Conservation (phyloP, 2,329 filamentous ascomycete species). For the Nectriaceae sp. region DNA sequence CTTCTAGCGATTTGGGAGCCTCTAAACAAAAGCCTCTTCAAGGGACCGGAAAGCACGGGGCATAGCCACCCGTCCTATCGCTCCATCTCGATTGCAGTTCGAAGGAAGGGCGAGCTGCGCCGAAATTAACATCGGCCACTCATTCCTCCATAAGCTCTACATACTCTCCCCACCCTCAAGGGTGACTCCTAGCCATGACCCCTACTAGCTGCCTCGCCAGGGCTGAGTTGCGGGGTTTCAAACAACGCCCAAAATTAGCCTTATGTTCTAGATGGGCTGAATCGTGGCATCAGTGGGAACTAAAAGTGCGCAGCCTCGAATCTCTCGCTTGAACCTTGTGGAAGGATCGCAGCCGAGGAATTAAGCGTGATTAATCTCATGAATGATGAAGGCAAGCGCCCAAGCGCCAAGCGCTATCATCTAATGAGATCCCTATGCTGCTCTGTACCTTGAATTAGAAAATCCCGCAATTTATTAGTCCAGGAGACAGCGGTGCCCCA, state of each 20-base stretch:
- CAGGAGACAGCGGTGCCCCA: no score
- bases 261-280: constrained; percentile 7
- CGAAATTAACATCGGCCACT: no score
- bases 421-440: no score
- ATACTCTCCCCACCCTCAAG: neutral
- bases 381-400: no score
- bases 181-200: no score
- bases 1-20: neutral
- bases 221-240: constrained; percentile 22
- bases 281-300: neutral
- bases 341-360: constrained; percentile 18
- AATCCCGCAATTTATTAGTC: no score
- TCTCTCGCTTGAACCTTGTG: constrained; percentile 19
- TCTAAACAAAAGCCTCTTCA: neutral
- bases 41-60: neutral
- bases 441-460: no score
- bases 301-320: constrained; percentile 18
- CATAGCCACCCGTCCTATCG: neutral
- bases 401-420: no score
- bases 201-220: constrained; percentile 11
- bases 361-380: constrained; percentile 13
- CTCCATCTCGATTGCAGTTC: neutral
- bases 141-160: neutral
- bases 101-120: no score
- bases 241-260: constrained; percentile 22